Percentiles rank a stretch among this genome's conserved stretches.
These are phyloP conservation scores for Pseudogymnoascus sp. DNA, from an alignment of 2,329 filamentous ascomycete genomes.

Conservation along the genomic window DNA sequence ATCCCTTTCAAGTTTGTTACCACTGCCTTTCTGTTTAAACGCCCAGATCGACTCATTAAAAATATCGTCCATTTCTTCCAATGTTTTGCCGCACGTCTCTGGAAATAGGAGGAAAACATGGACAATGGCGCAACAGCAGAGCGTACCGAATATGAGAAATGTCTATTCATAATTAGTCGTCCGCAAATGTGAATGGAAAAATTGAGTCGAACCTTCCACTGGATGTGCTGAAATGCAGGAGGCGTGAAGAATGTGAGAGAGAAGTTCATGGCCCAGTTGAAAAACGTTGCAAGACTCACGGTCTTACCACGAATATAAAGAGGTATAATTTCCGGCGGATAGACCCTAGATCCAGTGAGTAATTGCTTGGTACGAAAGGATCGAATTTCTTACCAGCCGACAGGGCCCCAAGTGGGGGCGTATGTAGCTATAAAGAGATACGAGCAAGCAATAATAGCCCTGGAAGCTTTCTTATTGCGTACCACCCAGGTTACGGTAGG, in stretches of 20 bases:
- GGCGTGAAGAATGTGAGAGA: slow-evolving; percentile 43
- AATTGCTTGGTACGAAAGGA: neutral
- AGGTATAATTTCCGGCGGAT: slow-evolving; percentile 59
- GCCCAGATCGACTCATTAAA: slow-evolving; percentile 40
- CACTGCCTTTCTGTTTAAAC: slow-evolving; percentile 1
- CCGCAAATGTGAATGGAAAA: neutral
- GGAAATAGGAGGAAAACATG: slow-evolving; percentile 60
- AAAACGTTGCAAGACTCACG: slow-evolving; percentile 63
- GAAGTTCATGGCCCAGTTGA: slow-evolving; percentile 71
- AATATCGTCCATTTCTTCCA: slow-evolving; percentile 66
- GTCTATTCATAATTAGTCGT: slow-evolving; percentile 27
- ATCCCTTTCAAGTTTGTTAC: slow-evolving; percentile 4
- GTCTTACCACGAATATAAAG: slow-evolving; percentile 61
- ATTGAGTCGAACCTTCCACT: slow-evolving; percentile 36
- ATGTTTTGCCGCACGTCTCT: slow-evolving; percentile 60
- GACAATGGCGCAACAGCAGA: slow-evolving; percentile 57
- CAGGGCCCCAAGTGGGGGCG: slow-evolving; percentile 47
- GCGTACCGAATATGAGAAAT: slow-evolving; percentile 68
- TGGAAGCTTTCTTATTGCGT: slow-evolving; percentile 43
- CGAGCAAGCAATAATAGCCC: slow-evolving; percentile 59
- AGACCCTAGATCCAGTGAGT: slow-evolving; percentile 27
- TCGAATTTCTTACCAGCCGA: slow-evolving; percentile 25
- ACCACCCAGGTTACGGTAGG: slow-evolving; percentile 44
- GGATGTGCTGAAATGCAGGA: slow-evolving; percentile 42
- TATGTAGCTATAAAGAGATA: slow-evolving; percentile 64